These are phyloP conservation scores for Diutina ranongensis DNA, from an alignment of 1,139 yeast genomes.

Conservation along the genomic window DNA sequence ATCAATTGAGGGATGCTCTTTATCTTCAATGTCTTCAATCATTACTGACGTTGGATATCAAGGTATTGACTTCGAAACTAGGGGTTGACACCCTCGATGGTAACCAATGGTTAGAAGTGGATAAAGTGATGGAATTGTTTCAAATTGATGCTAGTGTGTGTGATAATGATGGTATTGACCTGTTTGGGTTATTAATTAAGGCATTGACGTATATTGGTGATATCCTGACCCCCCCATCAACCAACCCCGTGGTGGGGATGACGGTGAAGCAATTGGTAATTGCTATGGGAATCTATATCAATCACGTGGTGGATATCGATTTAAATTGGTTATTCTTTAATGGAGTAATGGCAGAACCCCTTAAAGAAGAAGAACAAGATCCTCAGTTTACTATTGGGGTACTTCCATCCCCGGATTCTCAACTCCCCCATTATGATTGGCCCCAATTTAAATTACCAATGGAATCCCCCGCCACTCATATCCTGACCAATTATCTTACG, in stretches of 20 bases:
- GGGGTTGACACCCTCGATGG: neutral
- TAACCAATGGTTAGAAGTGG: neutral
- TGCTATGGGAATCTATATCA: neutral
- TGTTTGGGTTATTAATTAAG: neutral
- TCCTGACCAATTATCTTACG: no score
- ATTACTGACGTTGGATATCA: neutral
- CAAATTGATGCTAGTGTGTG: neutral
- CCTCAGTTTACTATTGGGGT: no score
- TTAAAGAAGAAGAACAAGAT: neutral
- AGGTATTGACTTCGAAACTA: neutral
- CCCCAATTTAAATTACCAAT: neutral
- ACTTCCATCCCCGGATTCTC: no score
- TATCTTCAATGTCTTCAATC: neutral
- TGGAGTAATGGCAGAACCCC: no score
- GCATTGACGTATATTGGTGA: neutral
- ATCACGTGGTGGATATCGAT: neutral
- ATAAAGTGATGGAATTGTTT: neutral
- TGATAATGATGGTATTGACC: neutral
- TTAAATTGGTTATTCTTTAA: neutral
- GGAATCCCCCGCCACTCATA: neutral
- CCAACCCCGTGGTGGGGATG: neutral
- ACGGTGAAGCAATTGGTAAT: neutral
- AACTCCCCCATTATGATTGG: constrained; percentile 1
- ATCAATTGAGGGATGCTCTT: neutral
- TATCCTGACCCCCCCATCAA: neutral